phyloP scores from a whole-genome alignment of 805 yeast genomes.

The Cyberlindnera mrakii region DNA sequence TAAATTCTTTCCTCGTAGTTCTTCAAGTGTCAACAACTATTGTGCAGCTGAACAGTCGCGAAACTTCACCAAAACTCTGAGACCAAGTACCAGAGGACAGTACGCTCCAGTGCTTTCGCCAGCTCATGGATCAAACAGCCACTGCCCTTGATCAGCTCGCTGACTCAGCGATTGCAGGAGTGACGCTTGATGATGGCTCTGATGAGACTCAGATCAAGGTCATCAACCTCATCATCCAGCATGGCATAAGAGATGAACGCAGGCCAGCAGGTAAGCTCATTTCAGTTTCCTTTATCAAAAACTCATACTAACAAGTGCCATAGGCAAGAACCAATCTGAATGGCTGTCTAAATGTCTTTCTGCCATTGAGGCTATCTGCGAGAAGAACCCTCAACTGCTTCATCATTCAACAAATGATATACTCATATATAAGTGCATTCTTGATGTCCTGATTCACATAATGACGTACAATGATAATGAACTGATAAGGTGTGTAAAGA shows the following conservation, averaged over 20 bases:
- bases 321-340: conserved; percentile 1
- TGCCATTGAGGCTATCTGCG: conserved; percentile 20
- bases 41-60: too few species aligned
- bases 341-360: conserved; percentile 18
- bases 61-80: too few species aligned
- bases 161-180: conserved; percentile 11
- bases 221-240: conserved; percentile 17
- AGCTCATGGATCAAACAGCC: conserved; percentile 5
- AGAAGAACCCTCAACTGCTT: conserved; percentile 15
- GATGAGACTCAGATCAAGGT: conserved; percentile 16
- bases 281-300: background rate
- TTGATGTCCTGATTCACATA: conserved; percentile 15
- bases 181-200: conserved; percentile 11
- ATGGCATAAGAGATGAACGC: conserved; percentile 15
- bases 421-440: conserved; percentile 16
- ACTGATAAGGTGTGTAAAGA: conserved; percentile 14
- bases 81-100: too few species aligned
- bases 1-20: too few species aligned
- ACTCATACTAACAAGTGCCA: background rate
- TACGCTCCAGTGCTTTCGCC: too few species aligned
- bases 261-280: conserved; percentile 8
- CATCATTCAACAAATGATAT: conserved; percentile 3
- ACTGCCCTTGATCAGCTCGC: conserved; percentile 17
- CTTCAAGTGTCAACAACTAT: too few species aligned
- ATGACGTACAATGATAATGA: conserved; percentile 10